A percentile compares a stretch with the other conserved stretches of the same genome.
phyloP scores from a whole-genome alignment of 805 yeast genomes.

The Zygosaccharomyces lentus region DNA sequence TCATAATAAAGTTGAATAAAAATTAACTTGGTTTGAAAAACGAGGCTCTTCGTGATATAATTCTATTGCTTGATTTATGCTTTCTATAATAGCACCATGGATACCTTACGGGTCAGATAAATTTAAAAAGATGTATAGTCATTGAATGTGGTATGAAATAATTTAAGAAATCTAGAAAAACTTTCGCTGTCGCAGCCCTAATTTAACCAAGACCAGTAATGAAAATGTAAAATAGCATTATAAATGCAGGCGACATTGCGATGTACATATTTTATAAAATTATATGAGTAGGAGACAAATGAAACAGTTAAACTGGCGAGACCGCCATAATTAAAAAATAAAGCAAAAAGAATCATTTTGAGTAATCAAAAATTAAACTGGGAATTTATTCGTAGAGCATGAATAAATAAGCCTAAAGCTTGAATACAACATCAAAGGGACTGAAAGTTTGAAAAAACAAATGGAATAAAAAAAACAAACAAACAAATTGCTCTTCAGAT shows the following conservation, averaged over 20 bases:
- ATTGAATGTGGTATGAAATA: too few species aligned
- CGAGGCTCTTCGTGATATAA: too few species aligned
- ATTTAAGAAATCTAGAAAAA: too few species aligned
- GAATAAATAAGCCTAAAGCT: not conserved
- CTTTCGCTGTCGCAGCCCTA: too few species aligned
- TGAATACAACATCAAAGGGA: conserved; percentile 3
- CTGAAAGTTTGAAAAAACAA: conserved; percentile 1
- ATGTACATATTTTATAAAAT: not conserved
- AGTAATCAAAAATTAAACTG: conserved; percentile 11
- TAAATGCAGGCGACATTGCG: not conserved
- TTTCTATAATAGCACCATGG: too few species aligned
- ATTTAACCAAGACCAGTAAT: too few species aligned
- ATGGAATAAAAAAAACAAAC: conserved; percentile 1
- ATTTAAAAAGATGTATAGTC: too few species aligned
- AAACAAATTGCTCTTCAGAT: conserved; percentile 2
- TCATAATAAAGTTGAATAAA: not conserved
- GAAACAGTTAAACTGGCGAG: conserved; percentile 13
- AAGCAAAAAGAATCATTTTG: conserved; percentile 12
- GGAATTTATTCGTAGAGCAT: not conserved
- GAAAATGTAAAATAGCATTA: too few species aligned
- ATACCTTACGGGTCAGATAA: too few species aligned
- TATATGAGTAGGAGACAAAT: conserved; percentile 23
- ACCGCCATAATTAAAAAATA: conserved; percentile 18
- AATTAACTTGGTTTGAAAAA: not conserved
- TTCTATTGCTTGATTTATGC: too few species aligned